Evolutionary conservation across 2,329 filamentous ascomycete genomes (phyloP).

Genomic region (Sporothrix mexicana): DNA sequence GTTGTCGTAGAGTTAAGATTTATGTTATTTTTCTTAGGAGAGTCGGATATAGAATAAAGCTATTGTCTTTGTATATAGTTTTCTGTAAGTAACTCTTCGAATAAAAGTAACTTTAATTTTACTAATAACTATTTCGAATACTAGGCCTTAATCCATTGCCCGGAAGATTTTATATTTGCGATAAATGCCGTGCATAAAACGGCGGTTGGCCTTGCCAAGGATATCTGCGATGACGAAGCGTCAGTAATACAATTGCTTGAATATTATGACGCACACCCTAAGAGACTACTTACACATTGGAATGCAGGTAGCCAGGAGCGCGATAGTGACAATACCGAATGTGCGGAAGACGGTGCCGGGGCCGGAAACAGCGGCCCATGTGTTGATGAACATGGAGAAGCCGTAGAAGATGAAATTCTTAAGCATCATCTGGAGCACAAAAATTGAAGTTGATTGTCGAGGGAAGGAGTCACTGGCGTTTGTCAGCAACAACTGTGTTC

Average conservation of each 20-base stretch:
- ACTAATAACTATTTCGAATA: too few species aligned
- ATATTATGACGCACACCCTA: too few species aligned
- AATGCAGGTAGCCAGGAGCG: slow-evolving; percentile 43
- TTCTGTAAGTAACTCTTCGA: too few species aligned
- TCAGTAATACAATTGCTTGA: too few species aligned
- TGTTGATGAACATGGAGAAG: slow-evolving; percentile 45
- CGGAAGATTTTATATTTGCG: neutral
- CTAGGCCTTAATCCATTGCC: slow-evolving; percentile 42
- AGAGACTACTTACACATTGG: slow-evolving; percentile 45
- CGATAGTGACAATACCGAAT: slow-evolving; percentile 43
- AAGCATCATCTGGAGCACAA: slow-evolving; percentile 47
- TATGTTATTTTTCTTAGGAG: too few species aligned
- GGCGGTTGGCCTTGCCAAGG: slow-evolving; percentile 25
- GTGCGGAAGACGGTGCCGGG: slow-evolving; percentile 42
- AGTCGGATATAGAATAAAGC: too few species aligned
- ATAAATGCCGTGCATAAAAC: slow-evolving; percentile 2
- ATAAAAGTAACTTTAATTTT: too few species aligned
- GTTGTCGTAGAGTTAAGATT: too few species aligned
- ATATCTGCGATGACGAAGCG: too few species aligned
- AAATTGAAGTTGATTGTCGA: slow-evolving; percentile 43
- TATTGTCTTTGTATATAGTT: too few species aligned
- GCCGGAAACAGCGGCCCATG: slow-evolving; percentile 41
- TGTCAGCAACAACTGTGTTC: too few species aligned
- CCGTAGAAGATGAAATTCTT: slow-evolving; percentile 47
- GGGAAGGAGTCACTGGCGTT: slow-evolving; percentile 43